These are phyloP conservation scores for Arxiozyma bovina DNA, from an alignment of 1,139 yeast species.

Conservation along the genomic window DNA sequence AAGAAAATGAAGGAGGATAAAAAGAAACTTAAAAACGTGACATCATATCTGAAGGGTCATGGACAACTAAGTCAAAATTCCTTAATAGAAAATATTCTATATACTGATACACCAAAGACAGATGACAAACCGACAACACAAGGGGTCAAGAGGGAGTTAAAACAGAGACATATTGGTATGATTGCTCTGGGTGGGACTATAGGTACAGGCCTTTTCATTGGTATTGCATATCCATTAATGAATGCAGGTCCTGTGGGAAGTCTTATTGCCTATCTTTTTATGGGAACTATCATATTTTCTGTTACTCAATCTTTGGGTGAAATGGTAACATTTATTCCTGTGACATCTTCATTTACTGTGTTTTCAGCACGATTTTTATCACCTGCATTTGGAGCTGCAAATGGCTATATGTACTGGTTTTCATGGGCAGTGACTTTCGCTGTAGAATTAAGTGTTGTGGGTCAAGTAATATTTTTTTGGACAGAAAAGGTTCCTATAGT, in stretches of 20 bases:
- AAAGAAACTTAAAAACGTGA: not conserved
- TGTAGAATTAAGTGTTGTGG: constrained; percentile 72
- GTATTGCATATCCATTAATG: constrained; percentile 44
- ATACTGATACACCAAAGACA: not conserved
- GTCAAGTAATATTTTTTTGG: constrained; percentile 72
- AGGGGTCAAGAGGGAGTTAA: constrained; percentile 39
- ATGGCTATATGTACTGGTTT: constrained; percentile 81
- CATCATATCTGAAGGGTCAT: not conserved
- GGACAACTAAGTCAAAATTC: not conserved
- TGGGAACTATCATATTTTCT: constrained; percentile 54
- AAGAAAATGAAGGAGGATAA: not conserved
- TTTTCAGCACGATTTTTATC: constrained; percentile 49
- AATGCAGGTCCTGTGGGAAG: constrained; percentile 65
- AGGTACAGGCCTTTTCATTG: constrained; percentile 57
- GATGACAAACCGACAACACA: not conserved
- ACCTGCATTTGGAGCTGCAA: constrained; percentile 63
- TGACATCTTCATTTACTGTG: constrained; percentile 54
- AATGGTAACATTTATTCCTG: constrained; percentile 65
- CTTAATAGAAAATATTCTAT: not conserved
- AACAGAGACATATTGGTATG: constrained; percentile 55
- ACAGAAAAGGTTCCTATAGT: constrained; percentile 57
- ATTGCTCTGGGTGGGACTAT: constrained; percentile 62
- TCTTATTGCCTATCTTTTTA: constrained; percentile 53
- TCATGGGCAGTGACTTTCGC: constrained; percentile 83
- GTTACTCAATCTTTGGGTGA: constrained; percentile 67